Evolutionary conservation across 306 rosid genomes (phyloP), one percentile per base, ranked within the genome.

Genomic region (Mucuna pruriens): DNA sequence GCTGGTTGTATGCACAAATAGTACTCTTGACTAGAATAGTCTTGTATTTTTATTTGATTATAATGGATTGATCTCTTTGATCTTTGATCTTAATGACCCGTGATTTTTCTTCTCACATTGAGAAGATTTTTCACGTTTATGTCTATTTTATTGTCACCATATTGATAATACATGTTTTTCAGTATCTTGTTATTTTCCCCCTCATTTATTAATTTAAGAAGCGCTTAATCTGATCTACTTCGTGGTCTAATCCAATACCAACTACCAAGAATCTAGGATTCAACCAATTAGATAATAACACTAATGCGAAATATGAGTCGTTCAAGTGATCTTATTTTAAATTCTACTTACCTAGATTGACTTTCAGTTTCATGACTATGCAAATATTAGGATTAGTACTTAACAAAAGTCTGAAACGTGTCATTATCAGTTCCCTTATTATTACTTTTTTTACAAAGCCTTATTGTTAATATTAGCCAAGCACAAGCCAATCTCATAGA

Each of bases 171-270:
- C n/a, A n/a, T n/a, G n/a, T n/a, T n/a, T n/a, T n/a, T n/a, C n/a
- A n/a, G n/a, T n/a, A n/a, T n/a, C n/a, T n/a, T n/a, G n/a, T n/a
- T n/a, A n/a, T n/a, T n/a, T n/a, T n/a, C n/a, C n/a, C n/a, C n/a
- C n/a, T n/a, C n/a, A n/a, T n/a, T 20, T 34, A 55, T 7, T 48
- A 20, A 49, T 39, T 67, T 60, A 75, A 51, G 19, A 60, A 74
- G 55, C 40, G 76, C 77, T 73, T 51, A 81, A 80, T 69, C 74
- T 76, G 60, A 76, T 77, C 83, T 67, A 52, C 77, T 67, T 85
- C 45, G 83, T 82, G 90, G 67, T 25, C 12, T 86, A 74, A 9
- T 78, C 85, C 85, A 82, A 74, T 25, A 42, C 20, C 46, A 8
- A 82, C 70, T 25, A 42, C 20, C 46, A 8, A 31, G 31, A 61